A percentile compares a stretch with the other conserved stretches of the same genome.
Conservation (phyloP, 805 yeast species). For the Candida coleopterorum region DNA sequence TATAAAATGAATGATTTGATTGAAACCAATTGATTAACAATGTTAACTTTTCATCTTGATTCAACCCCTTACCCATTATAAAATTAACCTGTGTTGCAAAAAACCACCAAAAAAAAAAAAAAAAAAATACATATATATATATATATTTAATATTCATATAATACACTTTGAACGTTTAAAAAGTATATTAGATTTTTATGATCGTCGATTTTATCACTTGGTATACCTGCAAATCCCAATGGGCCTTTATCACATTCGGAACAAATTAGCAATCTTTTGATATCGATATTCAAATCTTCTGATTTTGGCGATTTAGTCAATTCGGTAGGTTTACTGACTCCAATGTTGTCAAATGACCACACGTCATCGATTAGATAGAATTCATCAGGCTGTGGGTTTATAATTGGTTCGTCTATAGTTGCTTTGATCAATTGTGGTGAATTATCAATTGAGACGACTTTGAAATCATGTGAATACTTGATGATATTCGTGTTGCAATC, state of each 20-base stretch:
- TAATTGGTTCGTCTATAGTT: constrained; percentile 1
- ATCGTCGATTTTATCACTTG: constrained; percentile 17
- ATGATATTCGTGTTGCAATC: constrained; percentile 17
- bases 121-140: neutral
- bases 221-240: constrained; percentile 58
- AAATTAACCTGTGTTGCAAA: constrained; percentile 2
- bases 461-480: neutral
- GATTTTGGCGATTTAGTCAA: constrained; percentile 12
- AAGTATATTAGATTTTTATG: constrained; percentile 40
- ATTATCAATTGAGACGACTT: constrained; percentile 12
- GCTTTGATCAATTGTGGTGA: constrained; percentile 28
- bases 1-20: constrained; percentile 27
- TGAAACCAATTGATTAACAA: constrained; percentile 6
- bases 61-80: neutral
- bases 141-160: constrained; percentile 23
- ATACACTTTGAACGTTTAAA: constrained; percentile 43
- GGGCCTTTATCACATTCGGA: constrained; percentile 81
- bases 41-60: constrained; percentile 4
- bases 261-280: constrained; percentile 58
- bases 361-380: constrained; percentile 51
- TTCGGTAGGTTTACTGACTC: constrained; percentile 52
- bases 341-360: constrained; percentile 79
- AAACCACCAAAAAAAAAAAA: neutral
- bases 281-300: constrained; percentile 18
- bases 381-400: constrained; percentile 6